phyloP scores from a whole-genome alignment of 139 green algal genomes.

The Asterochloris sp. region DNA sequence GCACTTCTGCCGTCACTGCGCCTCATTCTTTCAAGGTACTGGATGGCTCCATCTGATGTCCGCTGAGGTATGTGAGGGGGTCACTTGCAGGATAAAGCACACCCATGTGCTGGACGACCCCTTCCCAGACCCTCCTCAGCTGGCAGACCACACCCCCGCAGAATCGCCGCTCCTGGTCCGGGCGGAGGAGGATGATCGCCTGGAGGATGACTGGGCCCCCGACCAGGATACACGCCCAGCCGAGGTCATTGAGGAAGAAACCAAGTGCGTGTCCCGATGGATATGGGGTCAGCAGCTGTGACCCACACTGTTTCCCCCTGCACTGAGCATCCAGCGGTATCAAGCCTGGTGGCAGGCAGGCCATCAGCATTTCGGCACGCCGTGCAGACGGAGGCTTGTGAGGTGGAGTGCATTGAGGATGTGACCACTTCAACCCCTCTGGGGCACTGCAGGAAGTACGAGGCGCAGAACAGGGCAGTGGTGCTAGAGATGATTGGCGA shows the following conservation, averaged over 20 bases:
- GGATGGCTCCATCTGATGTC: too few species aligned
- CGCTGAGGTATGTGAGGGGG: too few species aligned
- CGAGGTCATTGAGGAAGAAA: constrained; percentile 81
- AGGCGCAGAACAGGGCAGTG: constrained; percentile 86
- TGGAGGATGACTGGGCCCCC: constrained; percentile 96
- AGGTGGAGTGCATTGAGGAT: too few species aligned
- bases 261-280: background rate
- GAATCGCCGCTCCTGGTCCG: constrained; percentile 64
- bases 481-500: constrained; percentile 99
- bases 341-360: too few species aligned
- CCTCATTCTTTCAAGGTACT: too few species aligned
- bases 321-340: too few species aligned
- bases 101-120: constrained; percentile 97
- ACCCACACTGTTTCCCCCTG: too few species aligned
- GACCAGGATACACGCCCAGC: constrained; percentile 58
- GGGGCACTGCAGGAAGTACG: constrained; percentile 42
- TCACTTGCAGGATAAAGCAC: constrained; percentile 78
- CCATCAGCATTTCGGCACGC: too few species aligned
- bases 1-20: too few species aligned
- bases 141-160: constrained; percentile 83
- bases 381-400: too few species aligned
- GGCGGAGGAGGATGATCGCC: constrained; percentile 68
- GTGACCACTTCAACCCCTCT: too few species aligned
- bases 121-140: constrained; percentile 77
- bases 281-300: too few species aligned